A percentile compares a stretch with the other conserved stretches of the same genome.
These are phyloP conservation scores for Penicillium coffeae DNA, from an alignment of 495 filamentous ascomycete species.

Conservation along the genomic window DNA sequence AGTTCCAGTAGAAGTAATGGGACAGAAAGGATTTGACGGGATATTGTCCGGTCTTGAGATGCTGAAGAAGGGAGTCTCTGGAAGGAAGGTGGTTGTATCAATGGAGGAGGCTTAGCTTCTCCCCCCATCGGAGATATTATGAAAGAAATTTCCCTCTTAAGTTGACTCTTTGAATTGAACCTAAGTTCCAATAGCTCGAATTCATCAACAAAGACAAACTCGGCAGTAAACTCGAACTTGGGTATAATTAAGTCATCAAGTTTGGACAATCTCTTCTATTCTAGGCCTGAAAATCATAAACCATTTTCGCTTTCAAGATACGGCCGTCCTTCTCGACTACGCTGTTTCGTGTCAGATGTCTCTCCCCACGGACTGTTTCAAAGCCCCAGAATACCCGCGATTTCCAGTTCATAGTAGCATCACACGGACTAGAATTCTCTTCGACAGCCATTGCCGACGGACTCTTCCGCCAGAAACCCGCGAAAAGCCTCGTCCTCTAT, in stretches of 20 bases:
- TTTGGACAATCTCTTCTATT: no score
- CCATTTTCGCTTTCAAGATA: conserved; percentile 3
- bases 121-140: no score
- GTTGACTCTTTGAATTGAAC: no score
- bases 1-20: conserved; percentile 17
- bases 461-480: not conserved
- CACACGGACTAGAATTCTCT: conserved; percentile 14
- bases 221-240: no score
- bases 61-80: conserved; percentile 23
- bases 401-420: conserved; percentile 14
- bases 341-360: conserved; percentile 13
- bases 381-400: conserved; percentile 19
- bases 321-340: conserved; percentile 13
- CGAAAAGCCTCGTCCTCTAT: conserved; percentile 11
- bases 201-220: no score
- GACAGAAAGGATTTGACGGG: conserved; percentile 20
- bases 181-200: no score
- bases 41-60: conserved; percentile 25
- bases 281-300: conserved; percentile 10
- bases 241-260: no score
- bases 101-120: not conserved
- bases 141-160: no score
- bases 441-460: conserved; percentile 11
- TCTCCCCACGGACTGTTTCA: conserved; percentile 12
- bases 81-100: conserved; percentile 27